A percentile compares a stretch with the other conserved stretches of the same genome.
phyloP scores from a whole-genome alignment of 208 protist genomes.

The Strigomonas galati region DNA sequence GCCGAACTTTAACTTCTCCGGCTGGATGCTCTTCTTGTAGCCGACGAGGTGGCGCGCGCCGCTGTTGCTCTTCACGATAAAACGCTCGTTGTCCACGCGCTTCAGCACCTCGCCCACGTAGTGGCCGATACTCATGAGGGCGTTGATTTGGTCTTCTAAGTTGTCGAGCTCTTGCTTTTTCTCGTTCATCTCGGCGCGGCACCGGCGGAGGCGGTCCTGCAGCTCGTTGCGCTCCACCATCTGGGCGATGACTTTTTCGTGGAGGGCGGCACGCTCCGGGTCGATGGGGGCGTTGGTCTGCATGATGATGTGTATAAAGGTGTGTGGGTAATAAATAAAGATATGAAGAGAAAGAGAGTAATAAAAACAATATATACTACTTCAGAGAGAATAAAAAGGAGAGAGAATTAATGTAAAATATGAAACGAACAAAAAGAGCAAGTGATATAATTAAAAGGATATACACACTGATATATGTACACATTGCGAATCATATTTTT shows the following conservation, averaged over 20 bases:
- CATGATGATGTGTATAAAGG: slow-evolving; percentile 20
- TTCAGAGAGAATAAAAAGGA: slow-evolving; percentile 7
- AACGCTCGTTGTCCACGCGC: slow-evolving; percentile 91
- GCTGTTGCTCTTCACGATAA: slow-evolving; percentile 99
- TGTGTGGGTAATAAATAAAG: background rate
- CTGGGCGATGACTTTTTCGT: slow-evolving; percentile 52
- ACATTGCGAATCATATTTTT: background rate
- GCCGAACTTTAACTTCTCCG: slow-evolving; percentile 93
- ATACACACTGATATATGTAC: background rate
- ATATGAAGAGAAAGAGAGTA: background rate
- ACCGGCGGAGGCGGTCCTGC: slow-evolving; percentile 43
- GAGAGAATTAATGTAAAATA: background rate
- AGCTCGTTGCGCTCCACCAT: slow-evolving; percentile 53
- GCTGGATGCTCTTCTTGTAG: slow-evolving; percentile 94
- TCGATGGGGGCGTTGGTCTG: slow-evolving; percentile 52
- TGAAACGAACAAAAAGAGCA: background rate
- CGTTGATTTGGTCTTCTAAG: slow-evolving; percentile 97
- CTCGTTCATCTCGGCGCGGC: slow-evolving; percentile 36
- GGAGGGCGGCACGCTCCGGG: slow-evolving; percentile 55
- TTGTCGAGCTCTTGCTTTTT: slow-evolving; percentile 93
- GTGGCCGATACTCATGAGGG: slow-evolving; percentile 98
- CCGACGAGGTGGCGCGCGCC: slow-evolving; percentile 99
- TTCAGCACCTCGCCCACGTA: slow-evolving; percentile 98
- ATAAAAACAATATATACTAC: background rate
- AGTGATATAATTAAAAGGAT: background rate